Evolutionary conservation across 2,329 filamentous ascomycete species (phyloP), one percentile per base, ranked within the genome.

Genomic region (Rhynchosporium secalis): DNA sequence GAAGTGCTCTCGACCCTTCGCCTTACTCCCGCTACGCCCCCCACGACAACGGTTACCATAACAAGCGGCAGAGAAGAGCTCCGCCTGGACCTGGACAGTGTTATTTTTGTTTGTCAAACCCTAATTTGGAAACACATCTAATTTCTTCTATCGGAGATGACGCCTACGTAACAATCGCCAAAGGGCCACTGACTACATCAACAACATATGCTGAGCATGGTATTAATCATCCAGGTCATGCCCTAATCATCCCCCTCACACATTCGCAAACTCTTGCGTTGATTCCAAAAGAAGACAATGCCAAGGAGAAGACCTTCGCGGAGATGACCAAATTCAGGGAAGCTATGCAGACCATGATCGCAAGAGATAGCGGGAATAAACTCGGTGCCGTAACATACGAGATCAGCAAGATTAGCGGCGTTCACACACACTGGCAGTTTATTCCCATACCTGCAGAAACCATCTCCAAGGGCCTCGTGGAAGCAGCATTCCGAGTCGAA

Each of bases 391-490:
- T 98, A 1, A 95, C 92, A 0, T 99, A 92, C 86, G 95, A 98
- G 77, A 93, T 99, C 70, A 94, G 88, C 73, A 88, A 92, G 56
- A 81, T 81, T 4, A 84, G 84, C 57, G 92, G 95, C 60, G 87
- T 98, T 61, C 95, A 99, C 74, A 83, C 88, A 1, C 94, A 98
- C 72, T 97, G 93, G 95, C 96, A 99, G 76, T 89, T 96, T 69
- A 78, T 98, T 36, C 92, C 95, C 0, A 80, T 96, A 0, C 84
- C 89, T 0, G 79, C 83, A 0, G 81, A 89, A 9, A 78, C 91
- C 49, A 83, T 96, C 56, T 78, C 77, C 26, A 86, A 86, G 52
- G 90, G 90, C 0, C 80, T 96, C 1, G 90, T 96, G 0, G 92
- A 96, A 74, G 91, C 90, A 0, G 94, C 88, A 0, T 97, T 99